Conservation (phyloP, 176 grass and related monocot species). For the Oryza longistaminata region DNA sequence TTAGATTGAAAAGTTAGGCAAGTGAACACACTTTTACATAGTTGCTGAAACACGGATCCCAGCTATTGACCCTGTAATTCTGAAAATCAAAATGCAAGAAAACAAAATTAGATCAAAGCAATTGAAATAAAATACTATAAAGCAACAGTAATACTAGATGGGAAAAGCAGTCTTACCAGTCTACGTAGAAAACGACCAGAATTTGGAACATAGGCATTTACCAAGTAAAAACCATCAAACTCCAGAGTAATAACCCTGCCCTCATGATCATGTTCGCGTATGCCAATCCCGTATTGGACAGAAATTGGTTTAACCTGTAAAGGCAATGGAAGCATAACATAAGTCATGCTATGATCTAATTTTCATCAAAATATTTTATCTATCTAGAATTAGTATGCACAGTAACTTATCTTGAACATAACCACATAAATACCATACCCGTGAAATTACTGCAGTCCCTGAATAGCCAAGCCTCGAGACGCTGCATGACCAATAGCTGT, state of each 20-base stretch:
- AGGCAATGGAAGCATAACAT: conserved; percentile 29
- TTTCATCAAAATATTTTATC: not conserved
- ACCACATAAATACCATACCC: conserved; percentile 32
- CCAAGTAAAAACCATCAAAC: conserved; percentile 86
- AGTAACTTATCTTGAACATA: not conserved
- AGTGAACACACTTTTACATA: conserved; percentile 62
- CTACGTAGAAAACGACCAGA: conserved; percentile 68
- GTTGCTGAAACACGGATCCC: conserved; percentile 69
- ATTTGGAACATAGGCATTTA: conserved; percentile 90
- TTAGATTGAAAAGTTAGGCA: conserved; percentile 18
- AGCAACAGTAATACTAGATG: not conserved
- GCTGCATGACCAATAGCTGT: conserved; percentile 58
- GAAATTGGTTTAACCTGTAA: conserved; percentile 81
- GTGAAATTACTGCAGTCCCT: conserved; percentile 51
- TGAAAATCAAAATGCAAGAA: conserved; percentile 41
- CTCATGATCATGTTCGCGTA: conserved; percentile 74
- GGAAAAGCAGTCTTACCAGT: conserved; percentile 41
- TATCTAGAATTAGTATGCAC: not conserved
- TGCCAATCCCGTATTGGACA: conserved; percentile 69
- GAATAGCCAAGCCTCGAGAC: conserved; percentile 51
- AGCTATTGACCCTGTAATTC: conserved; percentile 67
- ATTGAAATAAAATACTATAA: conserved; percentile 30
- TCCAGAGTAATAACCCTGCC: conserved; percentile 81
- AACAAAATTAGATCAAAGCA: conserved; percentile 23
- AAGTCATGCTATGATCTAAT: conserved; percentile 1